Percentiles rank a stretch among this genome's conserved stretches.
phyloP scores from a whole-genome alignment of 257 asterid species.

The Nicotiana undulata region DNA sequence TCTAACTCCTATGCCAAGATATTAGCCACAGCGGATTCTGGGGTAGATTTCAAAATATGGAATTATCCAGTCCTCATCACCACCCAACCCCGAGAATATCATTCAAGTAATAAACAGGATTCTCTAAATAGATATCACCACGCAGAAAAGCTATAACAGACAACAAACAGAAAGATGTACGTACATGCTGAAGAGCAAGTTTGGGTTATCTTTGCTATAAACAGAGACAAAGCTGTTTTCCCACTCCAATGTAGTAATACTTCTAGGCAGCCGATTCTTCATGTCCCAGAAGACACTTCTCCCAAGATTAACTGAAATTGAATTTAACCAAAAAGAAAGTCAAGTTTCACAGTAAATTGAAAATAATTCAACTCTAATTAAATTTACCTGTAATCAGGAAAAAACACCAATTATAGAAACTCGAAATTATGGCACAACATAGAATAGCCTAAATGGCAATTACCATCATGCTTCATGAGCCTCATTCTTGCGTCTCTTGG shows the following conservation, averaged over 20 bases:
- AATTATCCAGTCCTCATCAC: neutral
- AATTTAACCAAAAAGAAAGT: slow-evolving; percentile 4
- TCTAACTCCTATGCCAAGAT: neutral
- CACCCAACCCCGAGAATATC: neutral
- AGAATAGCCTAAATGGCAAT: slow-evolving; percentile 1
- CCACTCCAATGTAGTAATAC: slow-evolving; percentile 97
- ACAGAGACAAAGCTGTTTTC: slow-evolving; percentile 96
- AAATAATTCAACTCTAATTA: neutral
- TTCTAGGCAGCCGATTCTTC: slow-evolving; percentile 98
- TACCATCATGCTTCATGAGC: slow-evolving; percentile 99
- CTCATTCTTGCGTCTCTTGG: slow-evolving; percentile 99
- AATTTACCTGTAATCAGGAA: neutral
- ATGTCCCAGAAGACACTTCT: slow-evolving; percentile 99
- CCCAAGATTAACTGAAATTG: slow-evolving; percentile 75
- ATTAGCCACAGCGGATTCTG: neutral
- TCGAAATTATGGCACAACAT: neutral
- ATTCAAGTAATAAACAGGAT: neutral
- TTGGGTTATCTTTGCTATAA: slow-evolving; percentile 97
- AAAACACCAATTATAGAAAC: neutral
- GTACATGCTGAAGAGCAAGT: slow-evolving; percentile 94
- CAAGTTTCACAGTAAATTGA: slow-evolving; percentile 6
- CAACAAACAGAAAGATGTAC: slow-evolving; percentile 8
- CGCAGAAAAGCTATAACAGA: neutral
- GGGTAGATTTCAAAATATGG: neutral
- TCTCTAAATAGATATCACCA: neutral